These are phyloP conservation scores for Ceratocystis ficicola DNA, from an alignment of 2,329 filamentous ascomycete genomes.

Conservation along the genomic window DNA sequence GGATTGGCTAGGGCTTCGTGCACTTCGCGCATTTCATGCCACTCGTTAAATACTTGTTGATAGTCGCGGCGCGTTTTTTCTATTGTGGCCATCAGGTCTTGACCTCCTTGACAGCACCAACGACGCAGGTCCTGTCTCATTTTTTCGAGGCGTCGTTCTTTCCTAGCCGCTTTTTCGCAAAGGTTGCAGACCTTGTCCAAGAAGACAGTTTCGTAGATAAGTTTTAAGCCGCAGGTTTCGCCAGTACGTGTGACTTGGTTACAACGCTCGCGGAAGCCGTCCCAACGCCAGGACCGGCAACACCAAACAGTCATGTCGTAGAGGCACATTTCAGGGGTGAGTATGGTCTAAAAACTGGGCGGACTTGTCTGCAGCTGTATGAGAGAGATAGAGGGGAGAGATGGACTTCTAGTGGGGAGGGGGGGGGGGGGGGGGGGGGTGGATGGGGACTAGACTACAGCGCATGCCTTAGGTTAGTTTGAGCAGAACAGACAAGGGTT, in stretches of 20 bases:
- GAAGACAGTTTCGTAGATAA: constrained; percentile 62
- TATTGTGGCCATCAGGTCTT: constrained; percentile 58
- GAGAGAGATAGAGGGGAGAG: neutral
- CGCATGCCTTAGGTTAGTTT: neutral
- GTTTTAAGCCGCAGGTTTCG: constrained; percentile 89
- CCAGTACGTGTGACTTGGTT: constrained; percentile 89
- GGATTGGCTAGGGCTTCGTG: constrained; percentile 25
- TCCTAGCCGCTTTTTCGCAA: constrained; percentile 82
- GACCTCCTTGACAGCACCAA: constrained; percentile 57
- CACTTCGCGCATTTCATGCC: constrained; percentile 36
- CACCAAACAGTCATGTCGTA: constrained; percentile 78
- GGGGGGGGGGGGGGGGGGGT: neutral
- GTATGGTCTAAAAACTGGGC: constrained; percentile 20
- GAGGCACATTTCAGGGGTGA: constrained; percentile 62
- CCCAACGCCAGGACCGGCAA: constrained; percentile 92
- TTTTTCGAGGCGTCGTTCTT: constrained; percentile 60
- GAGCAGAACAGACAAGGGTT: neutral
- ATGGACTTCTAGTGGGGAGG: too few relatives aligned
- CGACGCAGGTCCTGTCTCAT: constrained; percentile 63
- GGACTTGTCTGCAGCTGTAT: neutral
- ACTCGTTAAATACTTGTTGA: constrained; percentile 49
- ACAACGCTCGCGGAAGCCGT: constrained; percentile 84
- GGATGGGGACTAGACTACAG: neutral
- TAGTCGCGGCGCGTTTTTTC: constrained; percentile 60
- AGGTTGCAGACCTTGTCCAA: constrained; percentile 60